Conservation (phyloP, 495 filamentous ascomycete species). For the Hypoxylon perforatum region DNA sequence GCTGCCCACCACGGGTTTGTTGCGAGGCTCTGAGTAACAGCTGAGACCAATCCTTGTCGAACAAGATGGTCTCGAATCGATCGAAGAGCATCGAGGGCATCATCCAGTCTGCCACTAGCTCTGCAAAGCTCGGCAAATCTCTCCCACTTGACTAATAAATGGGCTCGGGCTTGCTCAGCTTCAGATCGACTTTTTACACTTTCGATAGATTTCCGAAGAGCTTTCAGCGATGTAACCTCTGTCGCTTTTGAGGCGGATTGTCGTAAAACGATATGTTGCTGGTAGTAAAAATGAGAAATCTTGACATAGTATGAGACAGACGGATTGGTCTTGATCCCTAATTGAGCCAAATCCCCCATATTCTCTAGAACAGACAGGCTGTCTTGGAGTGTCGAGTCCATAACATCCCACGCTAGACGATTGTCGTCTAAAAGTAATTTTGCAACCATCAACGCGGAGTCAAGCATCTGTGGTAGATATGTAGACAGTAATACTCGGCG, state of each 20-base stretch:
- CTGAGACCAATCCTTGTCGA: slow-evolving; percentile 56
- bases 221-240: slow-evolving; percentile 54
- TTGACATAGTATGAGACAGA: slow-evolving; percentile 62
- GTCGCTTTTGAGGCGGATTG: slow-evolving; percentile 46
- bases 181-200: slow-evolving; percentile 55
- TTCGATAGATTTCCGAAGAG: slow-evolving; percentile 63
- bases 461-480: slow-evolving; percentile 60
- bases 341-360: slow-evolving; percentile 50
- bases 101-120: slow-evolving; percentile 49
- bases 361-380: slow-evolving; percentile 62
- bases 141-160: slow-evolving; percentile 62
- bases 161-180: slow-evolving; percentile 57
- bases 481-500: slow-evolving; percentile 61
- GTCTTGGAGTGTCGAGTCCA: slow-evolving; percentile 67
- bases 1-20: slow-evolving; percentile 47
- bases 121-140: slow-evolving; percentile 59
- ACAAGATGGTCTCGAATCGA: slow-evolving; percentile 57
- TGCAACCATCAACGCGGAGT: slow-evolving; percentile 65
- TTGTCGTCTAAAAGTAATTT: slow-evolving; percentile 56
- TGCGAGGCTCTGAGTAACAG: slow-evolving; percentile 48
- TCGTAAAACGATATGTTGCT: slow-evolving; percentile 59
- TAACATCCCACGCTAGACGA: slow-evolving; percentile 57
- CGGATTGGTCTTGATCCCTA: slow-evolving; percentile 45
- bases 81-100: slow-evolving; percentile 57
- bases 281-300: slow-evolving; percentile 84